Percentiles rank a stretch among this genome's conserved stretches.
Evolutionary conservation across 192 early-diverging fungal genomes (phyloP).

Genomic region (Backusella australiensis): DNA sequence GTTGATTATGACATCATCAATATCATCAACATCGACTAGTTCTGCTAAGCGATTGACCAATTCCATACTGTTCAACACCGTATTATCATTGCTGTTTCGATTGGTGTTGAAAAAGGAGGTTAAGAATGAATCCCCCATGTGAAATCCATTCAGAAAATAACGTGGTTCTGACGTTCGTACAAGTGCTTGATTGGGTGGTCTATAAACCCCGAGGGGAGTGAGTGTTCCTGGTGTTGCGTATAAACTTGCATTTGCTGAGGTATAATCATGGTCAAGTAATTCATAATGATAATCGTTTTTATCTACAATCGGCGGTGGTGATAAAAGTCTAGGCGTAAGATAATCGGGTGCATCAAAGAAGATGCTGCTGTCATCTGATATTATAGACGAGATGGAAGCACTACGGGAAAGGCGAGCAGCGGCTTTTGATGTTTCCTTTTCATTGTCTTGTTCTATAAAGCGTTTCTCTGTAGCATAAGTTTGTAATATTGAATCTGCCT

Average conservation of each 20-base stretch:
- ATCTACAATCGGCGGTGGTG: not conserved
- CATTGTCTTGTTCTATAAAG: not conserved
- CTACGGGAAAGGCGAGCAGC: not conserved
- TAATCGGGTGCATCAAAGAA: slow-evolving; percentile 16
- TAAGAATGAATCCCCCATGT: slow-evolving; percentile 24
- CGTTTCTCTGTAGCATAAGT: slow-evolving; percentile 14
- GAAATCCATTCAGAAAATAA: slow-evolving; percentile 21
- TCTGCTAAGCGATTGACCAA: slow-evolving; percentile 1
- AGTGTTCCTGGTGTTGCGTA: slow-evolving; percentile 6
- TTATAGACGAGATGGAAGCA: slow-evolving; percentile 1
- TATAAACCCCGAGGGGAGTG: not conserved
- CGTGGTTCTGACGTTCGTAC: not conserved
- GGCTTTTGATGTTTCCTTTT: not conserved
- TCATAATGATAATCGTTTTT: not conserved
- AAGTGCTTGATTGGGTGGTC: not conserved
- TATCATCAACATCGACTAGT: not conserved
- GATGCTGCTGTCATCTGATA: not conserved
- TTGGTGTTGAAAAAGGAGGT: slow-evolving; percentile 17
- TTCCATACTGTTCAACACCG: not conserved
- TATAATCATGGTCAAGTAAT: not conserved
- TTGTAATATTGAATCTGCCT: slow-evolving; percentile 20
- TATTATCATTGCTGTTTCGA: not conserved
- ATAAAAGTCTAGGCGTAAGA: not conserved
- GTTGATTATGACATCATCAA: not conserved
- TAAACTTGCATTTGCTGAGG: not conserved